Percentiles rank a stretch among this genome's conserved stretches.
Conservation (phyloP, 495 filamentous ascomycete genomes). For the Podospora comata region DNA sequence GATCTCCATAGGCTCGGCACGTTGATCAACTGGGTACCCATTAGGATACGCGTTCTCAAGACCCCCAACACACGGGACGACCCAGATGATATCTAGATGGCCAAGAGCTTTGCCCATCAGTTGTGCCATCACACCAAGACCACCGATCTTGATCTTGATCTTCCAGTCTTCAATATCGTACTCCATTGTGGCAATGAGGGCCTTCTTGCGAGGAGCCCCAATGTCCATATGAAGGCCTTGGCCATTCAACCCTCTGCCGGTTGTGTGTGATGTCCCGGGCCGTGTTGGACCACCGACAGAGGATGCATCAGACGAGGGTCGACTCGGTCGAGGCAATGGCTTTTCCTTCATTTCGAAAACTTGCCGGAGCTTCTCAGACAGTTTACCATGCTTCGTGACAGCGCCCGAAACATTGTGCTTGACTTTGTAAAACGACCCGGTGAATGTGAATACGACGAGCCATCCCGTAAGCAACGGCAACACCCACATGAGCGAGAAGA, state of each 20-base stretch:
- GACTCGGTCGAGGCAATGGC: neutral
- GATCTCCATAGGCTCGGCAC: slow-evolving; percentile 58
- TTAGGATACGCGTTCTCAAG: slow-evolving; percentile 41
- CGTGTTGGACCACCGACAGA: slow-evolving; percentile 7
- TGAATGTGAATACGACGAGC: slow-evolving; percentile 56
- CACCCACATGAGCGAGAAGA: slow-evolving; percentile 52
- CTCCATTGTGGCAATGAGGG: slow-evolving; percentile 63
- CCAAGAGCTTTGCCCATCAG: slow-evolving; percentile 69
- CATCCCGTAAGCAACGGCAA: slow-evolving; percentile 51
- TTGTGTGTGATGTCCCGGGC: slow-evolving; percentile 7
- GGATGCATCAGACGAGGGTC: slow-evolving; percentile 6
- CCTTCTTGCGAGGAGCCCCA: slow-evolving; percentile 24
- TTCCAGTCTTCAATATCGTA: slow-evolving; percentile 72
- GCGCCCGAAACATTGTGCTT: slow-evolving; percentile 40
- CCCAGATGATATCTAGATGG: slow-evolving; percentile 70
- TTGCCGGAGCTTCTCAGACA: slow-evolving; percentile 26
- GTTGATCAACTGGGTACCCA: slow-evolving; percentile 52
- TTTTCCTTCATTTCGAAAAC: slow-evolving; percentile 21
- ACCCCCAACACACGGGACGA: slow-evolving; percentile 69
- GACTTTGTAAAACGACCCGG: slow-evolving; percentile 61
- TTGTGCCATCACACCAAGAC: slow-evolving; percentile 67
- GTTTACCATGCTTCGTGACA: slow-evolving; percentile 38
- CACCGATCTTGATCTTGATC: slow-evolving; percentile 72
- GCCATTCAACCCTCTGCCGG: neutral
- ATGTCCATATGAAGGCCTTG: slow-evolving; percentile 20